Percentiles rank a stretch among this genome's conserved stretches.
These are phyloP conservation scores for Fusarium globosum DNA, from an alignment of 2,329 filamentous ascomycete species.

Conservation along the genomic window DNA sequence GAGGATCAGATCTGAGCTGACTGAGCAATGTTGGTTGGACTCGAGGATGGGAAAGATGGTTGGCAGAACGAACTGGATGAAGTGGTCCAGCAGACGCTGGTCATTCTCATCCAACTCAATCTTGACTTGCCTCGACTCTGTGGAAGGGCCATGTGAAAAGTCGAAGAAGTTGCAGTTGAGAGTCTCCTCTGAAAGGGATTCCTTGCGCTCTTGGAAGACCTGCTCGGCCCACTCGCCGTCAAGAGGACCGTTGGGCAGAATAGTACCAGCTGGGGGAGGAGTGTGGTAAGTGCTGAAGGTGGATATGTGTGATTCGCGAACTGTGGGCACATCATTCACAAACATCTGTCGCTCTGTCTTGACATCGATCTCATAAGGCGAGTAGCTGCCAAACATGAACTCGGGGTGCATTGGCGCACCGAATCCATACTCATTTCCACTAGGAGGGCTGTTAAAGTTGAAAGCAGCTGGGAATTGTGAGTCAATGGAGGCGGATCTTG, in stretches of 20 bases:
- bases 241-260: slow-evolving; percentile 70
- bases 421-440: slow-evolving; percentile 69
- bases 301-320: slow-evolving; percentile 87
- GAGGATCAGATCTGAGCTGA: slow-evolving; percentile 84
- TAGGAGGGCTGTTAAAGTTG: slow-evolving; percentile 74
- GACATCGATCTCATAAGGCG: slow-evolving; percentile 93
- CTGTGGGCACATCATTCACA: slow-evolving; percentile 87
- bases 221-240: slow-evolving; percentile 71
- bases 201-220: slow-evolving; percentile 57
- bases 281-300: slow-evolving; percentile 93
- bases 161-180: slow-evolving; percentile 86
- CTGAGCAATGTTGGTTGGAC: slow-evolving; percentile 85
- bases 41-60: slow-evolving; percentile 94
- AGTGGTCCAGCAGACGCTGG: slow-evolving; percentile 87
- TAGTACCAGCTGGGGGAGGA: slow-evolving; percentile 76
- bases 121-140: slow-evolving; percentile 73
- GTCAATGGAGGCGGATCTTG: slow-evolving; percentile 81
- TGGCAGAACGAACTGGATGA: slow-evolving; percentile 86
- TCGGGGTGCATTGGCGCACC: slow-evolving; percentile 71
- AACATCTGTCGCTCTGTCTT: slow-evolving; percentile 96
- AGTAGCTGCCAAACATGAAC: slow-evolving; percentile 68
- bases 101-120: slow-evolving; percentile 91
- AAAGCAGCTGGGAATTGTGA: slow-evolving; percentile 81
- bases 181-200: slow-evolving; percentile 74
- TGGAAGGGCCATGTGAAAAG: slow-evolving; percentile 75